phyloP scores from a whole-genome alignment of 441 rosid genomes.

The Populus hybrid region DNA sequence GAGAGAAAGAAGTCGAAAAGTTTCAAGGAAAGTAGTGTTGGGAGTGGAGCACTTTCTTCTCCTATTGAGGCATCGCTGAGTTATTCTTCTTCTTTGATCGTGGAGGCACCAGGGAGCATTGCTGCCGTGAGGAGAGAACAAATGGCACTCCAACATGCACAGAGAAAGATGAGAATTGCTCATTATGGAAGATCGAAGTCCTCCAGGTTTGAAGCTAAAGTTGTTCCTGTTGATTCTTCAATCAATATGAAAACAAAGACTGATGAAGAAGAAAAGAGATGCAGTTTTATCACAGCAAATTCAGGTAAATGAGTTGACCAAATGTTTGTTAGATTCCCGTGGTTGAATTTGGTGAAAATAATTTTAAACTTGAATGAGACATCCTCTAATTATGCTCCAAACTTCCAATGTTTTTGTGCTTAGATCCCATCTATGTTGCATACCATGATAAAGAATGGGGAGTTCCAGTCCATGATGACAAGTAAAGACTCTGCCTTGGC shows the following conservation, averaged over 20 bases:
- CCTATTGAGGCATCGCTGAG: constrained; percentile 23
- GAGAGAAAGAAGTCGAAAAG: constrained; percentile 77
- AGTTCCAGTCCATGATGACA: constrained; percentile 72
- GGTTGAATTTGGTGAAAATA: background rate
- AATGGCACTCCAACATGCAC: constrained; percentile 72
- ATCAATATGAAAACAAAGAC: background rate
- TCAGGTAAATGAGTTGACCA: constrained; percentile 45
- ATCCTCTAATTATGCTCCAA: background rate
- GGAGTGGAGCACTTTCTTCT: constrained; percentile 10
- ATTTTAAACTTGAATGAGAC: background rate
- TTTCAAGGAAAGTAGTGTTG: constrained; percentile 46
- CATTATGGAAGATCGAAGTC: constrained; percentile 87
- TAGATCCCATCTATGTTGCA: constrained; percentile 72
- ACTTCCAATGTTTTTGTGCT: constrained; percentile 1
- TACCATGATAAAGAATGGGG: constrained; percentile 98
- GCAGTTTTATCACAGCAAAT: constrained; percentile 76
- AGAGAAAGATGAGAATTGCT: constrained; percentile 69
- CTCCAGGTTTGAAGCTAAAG: constrained; percentile 44
- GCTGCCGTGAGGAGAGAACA: constrained; percentile 82
- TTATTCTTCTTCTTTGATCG: constrained; percentile 53
- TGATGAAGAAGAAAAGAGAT: constrained; percentile 41
- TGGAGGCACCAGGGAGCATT: constrained; percentile 76
- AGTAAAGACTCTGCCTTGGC: constrained; percentile 32
- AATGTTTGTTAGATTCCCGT: background rate
- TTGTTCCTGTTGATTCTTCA: constrained; percentile 38